Evolutionary conservation across 1,284 basidiomycete genomes (phyloP), one percentile per base, ranked within the genome.

Genomic region (Sanghuangporus baumii): DNA sequence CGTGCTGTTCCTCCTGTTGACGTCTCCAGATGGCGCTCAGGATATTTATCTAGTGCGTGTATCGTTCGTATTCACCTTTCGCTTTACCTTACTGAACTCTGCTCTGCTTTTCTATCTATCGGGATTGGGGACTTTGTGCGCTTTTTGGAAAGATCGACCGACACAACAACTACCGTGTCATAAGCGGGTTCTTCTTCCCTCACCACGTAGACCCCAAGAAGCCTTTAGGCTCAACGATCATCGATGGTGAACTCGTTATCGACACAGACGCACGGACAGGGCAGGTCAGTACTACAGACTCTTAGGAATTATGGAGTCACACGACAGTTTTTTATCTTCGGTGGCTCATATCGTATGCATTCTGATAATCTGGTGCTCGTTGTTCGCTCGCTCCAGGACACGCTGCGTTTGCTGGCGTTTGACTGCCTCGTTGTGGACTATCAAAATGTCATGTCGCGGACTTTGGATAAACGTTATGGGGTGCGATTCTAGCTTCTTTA

Each of bases 171-270:
- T 99, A 96, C 74, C 89, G 90, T 67, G 74, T 84, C 68, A 75
- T 94, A 7, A 72, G 77, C 20, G 89, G 90, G 2, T 78, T 99
- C 55, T 90, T 84, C 75, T 98, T 99, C 70, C 95, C 96, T 5
- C 91, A 95, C 71, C 88, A 89, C 69, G 89, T 89, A 67, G 80
- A 87, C 59, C 85, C 81, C 18, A 77, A 79, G 67, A 79, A 76
- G 55, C 88, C 87, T 16, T 78, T 94, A 38, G 80, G 84, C 64
- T 89, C 91, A 71, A 94, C 94, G 0, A 78, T 99, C 8, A 75
- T 99, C 16, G 97, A 99, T 71, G 97, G 94, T 54, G 97, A 99
- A 72, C 85, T 99, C 36, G 94, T 99, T 23, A 81, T 94, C 60
- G 97, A 99, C 71, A 81, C 89, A 14, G 92, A 98, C 71, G 88